A percentile compares a stretch with the other conserved stretches of the same genome.
phyloP scores from a whole-genome alignment of 352 stramenopile genomes.

The Pythium brachiatum region DNA sequence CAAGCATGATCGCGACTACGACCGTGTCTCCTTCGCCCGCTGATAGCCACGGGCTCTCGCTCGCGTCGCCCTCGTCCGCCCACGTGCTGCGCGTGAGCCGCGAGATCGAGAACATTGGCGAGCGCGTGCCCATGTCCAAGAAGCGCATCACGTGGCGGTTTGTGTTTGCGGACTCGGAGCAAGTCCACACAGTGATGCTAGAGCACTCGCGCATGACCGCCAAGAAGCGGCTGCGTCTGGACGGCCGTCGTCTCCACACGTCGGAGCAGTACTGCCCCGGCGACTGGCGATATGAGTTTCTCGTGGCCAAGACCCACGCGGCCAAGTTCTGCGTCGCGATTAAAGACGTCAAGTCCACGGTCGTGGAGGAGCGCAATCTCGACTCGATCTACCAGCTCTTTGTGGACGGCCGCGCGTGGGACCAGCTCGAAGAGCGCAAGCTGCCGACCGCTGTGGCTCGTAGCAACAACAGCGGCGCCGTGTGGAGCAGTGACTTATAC shows the following conservation, averaged over 20 bases:
- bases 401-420: constrained; percentile 61
- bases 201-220: constrained; percentile 80
- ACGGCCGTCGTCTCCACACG: constrained; percentile 67
- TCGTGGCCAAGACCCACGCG: constrained; percentile 33
- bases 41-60: not conserved
- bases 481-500: constrained; percentile 83
- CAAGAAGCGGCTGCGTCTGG: constrained; percentile 82
- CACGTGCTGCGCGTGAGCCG: constrained; percentile 57
- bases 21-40: not conserved
- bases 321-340: constrained; percentile 64
- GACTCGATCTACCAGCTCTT: constrained; percentile 72
- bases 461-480: constrained; percentile 29
- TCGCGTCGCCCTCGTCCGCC: constrained; percentile 9
- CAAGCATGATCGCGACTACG: constrained; percentile 10
- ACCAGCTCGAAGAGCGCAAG: constrained; percentile 57
- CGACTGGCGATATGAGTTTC: constrained; percentile 80
- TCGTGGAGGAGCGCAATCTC: constrained; percentile 66
- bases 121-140: constrained; percentile 77
- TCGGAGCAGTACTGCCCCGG: constrained; percentile 69
- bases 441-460: constrained; percentile 23
- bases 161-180: constrained; percentile 64
- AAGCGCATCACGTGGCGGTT: constrained; percentile 86
- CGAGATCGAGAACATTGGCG: constrained; percentile 84
- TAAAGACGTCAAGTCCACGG: constrained; percentile 66
- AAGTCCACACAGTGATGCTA: constrained; percentile 83